Conservation (phyloP, 179 eudicot genomes). For the Beta macrorhiza region DNA sequence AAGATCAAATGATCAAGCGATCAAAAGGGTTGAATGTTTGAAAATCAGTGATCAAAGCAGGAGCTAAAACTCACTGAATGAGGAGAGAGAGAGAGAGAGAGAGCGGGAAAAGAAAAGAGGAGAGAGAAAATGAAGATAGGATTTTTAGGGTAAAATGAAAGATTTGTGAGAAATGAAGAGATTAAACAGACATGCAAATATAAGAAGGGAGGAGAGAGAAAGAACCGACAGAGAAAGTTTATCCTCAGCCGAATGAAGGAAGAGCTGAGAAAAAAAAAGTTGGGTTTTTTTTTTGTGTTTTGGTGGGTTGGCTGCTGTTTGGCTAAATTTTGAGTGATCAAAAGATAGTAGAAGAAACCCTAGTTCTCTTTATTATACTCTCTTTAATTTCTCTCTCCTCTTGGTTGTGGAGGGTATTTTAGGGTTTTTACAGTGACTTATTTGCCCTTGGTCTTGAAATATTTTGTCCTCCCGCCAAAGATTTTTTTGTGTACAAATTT, state of each 20-base stretch:
- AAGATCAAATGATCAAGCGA: neutral
- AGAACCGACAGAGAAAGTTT: slow-evolving; percentile 13
- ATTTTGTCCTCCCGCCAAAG: slow-evolving; percentile 38
- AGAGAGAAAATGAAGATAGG: slow-evolving; percentile 3
- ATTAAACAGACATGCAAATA: slow-evolving; percentile 32
- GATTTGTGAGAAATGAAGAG: neutral
- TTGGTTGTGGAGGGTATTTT: neutral
- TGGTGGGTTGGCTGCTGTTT: slow-evolving; percentile 5
- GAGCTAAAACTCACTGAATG: neutral
- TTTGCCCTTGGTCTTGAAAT: slow-evolving; percentile 28
- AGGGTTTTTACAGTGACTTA: slow-evolving; percentile 16
- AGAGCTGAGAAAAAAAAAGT: neutral
- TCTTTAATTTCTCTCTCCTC: no score
- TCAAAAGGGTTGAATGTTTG: neutral
- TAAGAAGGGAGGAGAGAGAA: slow-evolving; percentile 18
- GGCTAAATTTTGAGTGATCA: slow-evolving; percentile 15
- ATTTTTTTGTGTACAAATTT: neutral
- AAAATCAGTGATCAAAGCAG: slow-evolving; percentile 4
- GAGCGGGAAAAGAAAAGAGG: neutral
- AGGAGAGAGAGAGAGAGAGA: slow-evolving; percentile 10
- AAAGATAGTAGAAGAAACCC: slow-evolving; percentile 35
- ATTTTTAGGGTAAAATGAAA: slow-evolving; percentile 3
- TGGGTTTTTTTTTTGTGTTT: neutral
- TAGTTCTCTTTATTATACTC: slow-evolving; percentile 13
- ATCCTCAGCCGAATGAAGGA: slow-evolving; percentile 24